phyloP scores from a whole-genome alignment of 495 filamentous ascomycete genomes.

The Neurospora pannonica region DNA sequence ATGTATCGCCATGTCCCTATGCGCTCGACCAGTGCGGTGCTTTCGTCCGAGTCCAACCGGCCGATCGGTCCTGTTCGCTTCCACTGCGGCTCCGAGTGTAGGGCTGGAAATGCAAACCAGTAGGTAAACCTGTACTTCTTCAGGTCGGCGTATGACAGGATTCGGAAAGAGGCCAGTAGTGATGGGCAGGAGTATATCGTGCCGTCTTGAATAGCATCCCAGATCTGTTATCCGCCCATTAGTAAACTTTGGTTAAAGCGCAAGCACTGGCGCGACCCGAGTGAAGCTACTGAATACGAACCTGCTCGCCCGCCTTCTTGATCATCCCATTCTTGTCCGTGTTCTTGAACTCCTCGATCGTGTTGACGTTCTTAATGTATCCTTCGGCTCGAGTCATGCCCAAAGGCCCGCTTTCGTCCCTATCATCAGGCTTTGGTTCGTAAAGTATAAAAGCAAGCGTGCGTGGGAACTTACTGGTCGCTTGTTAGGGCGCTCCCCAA shows the following conservation, averaged over 20 bases:
- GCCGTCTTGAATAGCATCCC: slow-evolving; percentile 93
- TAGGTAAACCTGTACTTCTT: slow-evolving; percentile 95
- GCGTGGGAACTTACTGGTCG: slow-evolving; percentile 54
- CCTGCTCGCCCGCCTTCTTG: slow-evolving; percentile 63
- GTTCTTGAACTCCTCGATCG: slow-evolving; percentile 82
- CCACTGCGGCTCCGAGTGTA: slow-evolving; percentile 84
- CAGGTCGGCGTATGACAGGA: slow-evolving; percentile 89
- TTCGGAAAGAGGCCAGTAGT: slow-evolving; percentile 73
- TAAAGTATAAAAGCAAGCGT: background rate
- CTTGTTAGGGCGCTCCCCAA: slow-evolving; percentile 75
- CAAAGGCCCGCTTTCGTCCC: slow-evolving; percentile 50
- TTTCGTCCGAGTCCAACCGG: slow-evolving; percentile 54
- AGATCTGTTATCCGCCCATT: slow-evolving; percentile 51
- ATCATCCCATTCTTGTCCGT: slow-evolving; percentile 64
- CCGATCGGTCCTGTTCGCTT: slow-evolving; percentile 38
- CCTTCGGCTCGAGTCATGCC: slow-evolving; percentile 78
- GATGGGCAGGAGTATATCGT: slow-evolving; percentile 93
- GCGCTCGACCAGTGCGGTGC: slow-evolving; percentile 60
- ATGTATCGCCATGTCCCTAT: slow-evolving; percentile 80
- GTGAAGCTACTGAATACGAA: slow-evolving; percentile 27
- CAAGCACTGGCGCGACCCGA: background rate
- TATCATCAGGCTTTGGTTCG: background rate
- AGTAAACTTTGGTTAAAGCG: slow-evolving; percentile 4
- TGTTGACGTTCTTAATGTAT: slow-evolving; percentile 92
- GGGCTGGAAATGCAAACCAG: slow-evolving; percentile 88